These are phyloP conservation scores for Exophiala oligosperma DNA, from an alignment of 2,329 filamentous ascomycete genomes.

Conservation along the genomic window DNA sequence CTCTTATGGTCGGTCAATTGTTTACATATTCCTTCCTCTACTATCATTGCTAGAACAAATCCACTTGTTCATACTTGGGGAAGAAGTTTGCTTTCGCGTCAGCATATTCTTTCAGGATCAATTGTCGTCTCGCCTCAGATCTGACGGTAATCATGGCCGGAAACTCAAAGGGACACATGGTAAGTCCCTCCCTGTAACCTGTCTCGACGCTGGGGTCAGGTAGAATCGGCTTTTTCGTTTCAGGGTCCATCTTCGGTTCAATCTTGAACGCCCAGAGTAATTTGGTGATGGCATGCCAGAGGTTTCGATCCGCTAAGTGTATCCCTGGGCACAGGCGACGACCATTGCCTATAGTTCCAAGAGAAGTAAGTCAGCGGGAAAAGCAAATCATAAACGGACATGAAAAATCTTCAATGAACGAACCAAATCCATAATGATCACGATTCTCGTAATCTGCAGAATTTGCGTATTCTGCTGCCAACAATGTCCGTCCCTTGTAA, in stretches of 20 bases:
- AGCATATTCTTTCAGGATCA: constrained; percentile 1
- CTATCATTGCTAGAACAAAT: not conserved
- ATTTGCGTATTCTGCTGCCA: constrained; percentile 39
- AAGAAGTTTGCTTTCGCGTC: not conserved
- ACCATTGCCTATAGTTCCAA: constrained; percentile 38
- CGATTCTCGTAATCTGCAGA: constrained; percentile 36
- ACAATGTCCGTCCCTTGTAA: constrained; percentile 28
- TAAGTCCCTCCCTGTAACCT: constrained; percentile 17
- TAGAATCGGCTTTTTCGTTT: constrained; percentile 15
- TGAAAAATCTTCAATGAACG: not conserved
- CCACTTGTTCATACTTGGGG: not conserved
- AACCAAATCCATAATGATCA: constrained; percentile 34
- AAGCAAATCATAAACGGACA: no score
- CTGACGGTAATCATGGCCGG: constrained; percentile 7
- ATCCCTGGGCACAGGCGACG: constrained; percentile 47
- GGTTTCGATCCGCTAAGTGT: constrained; percentile 54
- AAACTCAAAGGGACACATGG: constrained; percentile 10
- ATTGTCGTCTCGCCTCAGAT: not conserved
- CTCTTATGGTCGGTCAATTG: no score
- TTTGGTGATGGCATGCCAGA: constrained; percentile 49
- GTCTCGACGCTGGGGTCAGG: constrained; percentile 17
- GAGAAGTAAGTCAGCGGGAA: no score
- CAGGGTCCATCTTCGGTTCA: constrained; percentile 3
- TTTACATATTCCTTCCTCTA: not conserved
- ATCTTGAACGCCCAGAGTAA: constrained; percentile 51